A percentile compares a stretch with the other conserved stretches of the same genome.
Evolutionary conservation across 768 basidiomycete species (phyloP).

Genomic region (Tulasnella sp.): DNA sequence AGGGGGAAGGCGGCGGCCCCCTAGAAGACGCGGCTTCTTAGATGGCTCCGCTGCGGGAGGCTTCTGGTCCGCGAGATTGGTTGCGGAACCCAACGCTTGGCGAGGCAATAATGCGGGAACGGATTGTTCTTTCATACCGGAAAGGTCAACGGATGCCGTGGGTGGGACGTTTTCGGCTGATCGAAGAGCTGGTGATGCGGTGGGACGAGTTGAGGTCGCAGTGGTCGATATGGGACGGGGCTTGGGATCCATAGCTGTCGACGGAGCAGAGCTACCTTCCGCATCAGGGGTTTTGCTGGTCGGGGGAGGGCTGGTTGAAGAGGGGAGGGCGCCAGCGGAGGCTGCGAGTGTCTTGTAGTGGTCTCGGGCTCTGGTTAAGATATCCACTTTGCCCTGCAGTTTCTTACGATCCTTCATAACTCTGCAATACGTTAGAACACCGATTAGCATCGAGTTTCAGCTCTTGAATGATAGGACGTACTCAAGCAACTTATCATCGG

Average conservation of each 20-base stretch:
- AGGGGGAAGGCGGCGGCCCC: neutral
- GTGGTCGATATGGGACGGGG: neutral
- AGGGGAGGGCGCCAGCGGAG: neutral
- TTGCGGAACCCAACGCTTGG: neutral
- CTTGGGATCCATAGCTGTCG: neutral
- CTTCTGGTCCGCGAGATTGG: neutral
- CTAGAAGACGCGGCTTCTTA: neutral
- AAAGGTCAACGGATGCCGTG: neutral
- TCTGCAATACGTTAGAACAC: neutral
- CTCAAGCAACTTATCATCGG: slow-evolving; percentile 28
- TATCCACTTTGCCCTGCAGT: slow-evolving; percentile 31
- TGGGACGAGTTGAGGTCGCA: neutral
- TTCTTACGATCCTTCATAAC: slow-evolving; percentile 37
- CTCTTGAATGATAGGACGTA: neutral
- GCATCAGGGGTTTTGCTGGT: neutral
- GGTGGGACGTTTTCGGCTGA: slow-evolving; percentile 9
- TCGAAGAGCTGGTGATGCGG: neutral
- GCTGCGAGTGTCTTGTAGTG: slow-evolving; percentile 24
- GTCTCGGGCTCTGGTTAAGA: slow-evolving; percentile 57
- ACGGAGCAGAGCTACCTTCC: neutral
- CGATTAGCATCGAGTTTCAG: neutral
- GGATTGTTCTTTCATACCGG: neutral
- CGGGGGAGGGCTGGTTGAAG: neutral
- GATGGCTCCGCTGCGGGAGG: neutral
- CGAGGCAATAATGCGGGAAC: neutral